phyloP scores from a whole-genome alignment of 768 basidiomycete species.

The Pleurotus pulmonarius region DNA sequence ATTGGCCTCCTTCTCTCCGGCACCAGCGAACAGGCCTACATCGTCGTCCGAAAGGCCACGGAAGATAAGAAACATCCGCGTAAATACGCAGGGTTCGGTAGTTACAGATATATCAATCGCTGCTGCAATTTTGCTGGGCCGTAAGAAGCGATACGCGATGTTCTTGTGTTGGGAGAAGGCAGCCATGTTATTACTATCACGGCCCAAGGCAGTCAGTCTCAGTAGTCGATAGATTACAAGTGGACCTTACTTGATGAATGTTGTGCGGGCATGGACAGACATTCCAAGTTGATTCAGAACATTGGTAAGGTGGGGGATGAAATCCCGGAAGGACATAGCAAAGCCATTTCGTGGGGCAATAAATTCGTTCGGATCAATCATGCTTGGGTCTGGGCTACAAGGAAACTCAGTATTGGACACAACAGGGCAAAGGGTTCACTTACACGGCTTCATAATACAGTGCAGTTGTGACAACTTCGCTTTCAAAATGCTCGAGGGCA shows the following conservation, averaged over 20 bases:
- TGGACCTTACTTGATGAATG: conserved; percentile 67
- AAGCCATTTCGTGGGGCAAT: conserved; percentile 81
- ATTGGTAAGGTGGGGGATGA: conserved; percentile 74
- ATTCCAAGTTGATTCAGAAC: conserved; percentile 85
- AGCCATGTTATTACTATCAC: conserved; percentile 66
- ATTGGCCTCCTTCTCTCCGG: conserved; percentile 87
- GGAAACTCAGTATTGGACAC: background rate
- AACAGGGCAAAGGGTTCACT: conserved; percentile 22
- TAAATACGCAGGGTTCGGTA: conserved; percentile 75
- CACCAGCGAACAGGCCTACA: conserved; percentile 64
- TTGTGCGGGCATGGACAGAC: conserved; percentile 77
- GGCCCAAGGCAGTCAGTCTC: conserved; percentile 4
- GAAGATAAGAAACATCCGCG: conserved; percentile 83
- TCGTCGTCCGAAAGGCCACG: conserved; percentile 82
- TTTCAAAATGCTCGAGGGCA: conserved; percentile 83
- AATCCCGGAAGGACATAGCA: conserved; percentile 80
- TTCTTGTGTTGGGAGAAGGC: conserved; percentile 76
- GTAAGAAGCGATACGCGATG: conserved; percentile 87
- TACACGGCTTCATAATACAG: conserved; percentile 86
- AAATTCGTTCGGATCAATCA: conserved; percentile 77
- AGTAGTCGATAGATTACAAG: background rate
- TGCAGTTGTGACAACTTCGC: conserved; percentile 73
- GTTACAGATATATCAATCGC: conserved; percentile 89
- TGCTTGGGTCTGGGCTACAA: conserved; percentile 66
- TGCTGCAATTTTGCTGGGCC: conserved; percentile 72